phyloP scores from a whole-genome alignment of 2,329 filamentous ascomycete genomes.

The Fonsecaea erecta region DNA sequence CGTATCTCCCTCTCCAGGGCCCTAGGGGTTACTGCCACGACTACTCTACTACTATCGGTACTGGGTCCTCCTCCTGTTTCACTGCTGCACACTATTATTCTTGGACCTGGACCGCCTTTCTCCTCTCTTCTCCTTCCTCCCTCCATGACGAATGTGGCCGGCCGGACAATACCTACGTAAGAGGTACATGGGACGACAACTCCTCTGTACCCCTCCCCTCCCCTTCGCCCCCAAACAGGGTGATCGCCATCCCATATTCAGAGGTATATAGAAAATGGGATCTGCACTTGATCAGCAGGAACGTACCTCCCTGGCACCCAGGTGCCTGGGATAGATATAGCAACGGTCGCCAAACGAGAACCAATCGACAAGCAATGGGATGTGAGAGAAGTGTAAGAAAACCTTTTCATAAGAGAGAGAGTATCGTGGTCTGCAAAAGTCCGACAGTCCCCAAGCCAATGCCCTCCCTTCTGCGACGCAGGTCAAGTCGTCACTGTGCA shows the following conservation, averaged over 20 bases:
- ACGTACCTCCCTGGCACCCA: background rate
- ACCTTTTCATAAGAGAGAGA: background rate
- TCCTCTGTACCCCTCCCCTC: no score
- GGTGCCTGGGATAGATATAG: background rate
- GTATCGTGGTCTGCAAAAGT: background rate
- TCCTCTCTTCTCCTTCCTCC: background rate
- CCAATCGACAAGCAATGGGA: background rate
- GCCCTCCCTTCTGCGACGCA: background rate
- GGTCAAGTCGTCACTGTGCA: background rate
- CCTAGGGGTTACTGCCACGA: background rate
- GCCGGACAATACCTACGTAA: background rate
- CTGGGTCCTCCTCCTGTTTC: background rate
- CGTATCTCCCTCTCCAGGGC: no score
- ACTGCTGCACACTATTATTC: background rate
- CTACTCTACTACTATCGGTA: no score
- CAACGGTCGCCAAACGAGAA: background rate
- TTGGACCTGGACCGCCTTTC: background rate
- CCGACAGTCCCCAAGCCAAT: background rate
- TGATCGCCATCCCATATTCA: no score
- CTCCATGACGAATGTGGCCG: background rate
- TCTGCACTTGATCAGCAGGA: slow-evolving; percentile 1
- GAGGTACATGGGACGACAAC: background rate
- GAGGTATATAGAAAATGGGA: background rate
- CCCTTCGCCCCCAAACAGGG: no score
- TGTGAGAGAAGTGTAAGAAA: background rate